phyloP scores from a whole-genome alignment of 768 basidiomycete species.

The Pulveroboletus sp. region DNA sequence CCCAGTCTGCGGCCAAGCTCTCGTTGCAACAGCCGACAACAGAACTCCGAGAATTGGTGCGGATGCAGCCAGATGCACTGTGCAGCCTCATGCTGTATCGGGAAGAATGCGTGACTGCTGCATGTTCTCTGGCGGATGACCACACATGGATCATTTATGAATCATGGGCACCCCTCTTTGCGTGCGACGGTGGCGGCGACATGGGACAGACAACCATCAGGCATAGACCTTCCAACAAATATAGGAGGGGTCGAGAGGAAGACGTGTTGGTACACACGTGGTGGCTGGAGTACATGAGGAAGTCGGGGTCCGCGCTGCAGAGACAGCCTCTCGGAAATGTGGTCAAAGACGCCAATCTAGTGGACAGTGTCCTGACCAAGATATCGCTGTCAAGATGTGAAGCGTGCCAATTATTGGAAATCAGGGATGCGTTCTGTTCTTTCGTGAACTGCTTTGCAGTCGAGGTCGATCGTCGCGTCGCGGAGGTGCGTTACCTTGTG shows the following conservation, averaged over 20 bases:
- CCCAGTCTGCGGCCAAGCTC: too few species aligned
- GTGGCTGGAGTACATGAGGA: slow-evolving; percentile 18
- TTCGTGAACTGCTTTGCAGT: slow-evolving; percentile 12
- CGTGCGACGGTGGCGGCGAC: too few species aligned
- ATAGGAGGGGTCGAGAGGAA: slow-evolving; percentile 7
- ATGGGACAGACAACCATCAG: too few species aligned
- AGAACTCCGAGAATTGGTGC: too few species aligned
- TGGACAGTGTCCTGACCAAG: background rate
- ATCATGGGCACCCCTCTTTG: too few species aligned
- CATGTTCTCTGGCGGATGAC: too few species aligned
- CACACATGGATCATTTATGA: too few species aligned
- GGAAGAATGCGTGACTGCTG: too few species aligned
- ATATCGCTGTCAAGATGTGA: slow-evolving; percentile 8
- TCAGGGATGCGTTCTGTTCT: slow-evolving; percentile 2
- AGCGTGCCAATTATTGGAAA: background rate
- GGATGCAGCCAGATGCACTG: too few species aligned
- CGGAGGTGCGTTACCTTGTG: slow-evolving; percentile 2
- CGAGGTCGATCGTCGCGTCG: slow-evolving; percentile 6
- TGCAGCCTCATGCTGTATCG: too few species aligned
- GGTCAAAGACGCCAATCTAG: slow-evolving; percentile 4
- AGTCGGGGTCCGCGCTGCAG: slow-evolving; percentile 6
- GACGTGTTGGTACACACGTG: background rate
- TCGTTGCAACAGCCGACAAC: too few species aligned
- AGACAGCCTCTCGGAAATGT: background rate
- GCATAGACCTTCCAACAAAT: too few species aligned